Evolutionary conservation across 805 yeast species (phyloP).

Genomic region (Saccharomycopsis vini): DNA sequence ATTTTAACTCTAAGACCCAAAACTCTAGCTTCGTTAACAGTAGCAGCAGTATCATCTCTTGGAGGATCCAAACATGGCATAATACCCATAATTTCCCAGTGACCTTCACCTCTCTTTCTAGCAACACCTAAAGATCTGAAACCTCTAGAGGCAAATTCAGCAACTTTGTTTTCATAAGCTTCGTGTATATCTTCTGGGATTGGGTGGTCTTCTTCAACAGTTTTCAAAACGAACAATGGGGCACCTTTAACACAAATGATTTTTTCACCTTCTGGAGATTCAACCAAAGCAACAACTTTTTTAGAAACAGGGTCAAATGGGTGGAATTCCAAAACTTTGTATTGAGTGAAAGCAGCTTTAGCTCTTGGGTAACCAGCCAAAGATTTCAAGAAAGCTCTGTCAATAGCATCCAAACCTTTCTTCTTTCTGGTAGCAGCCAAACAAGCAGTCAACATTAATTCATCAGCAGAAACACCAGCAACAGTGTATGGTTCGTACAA

Average conservation of each 20-base stretch:
- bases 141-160: conserved; percentile 97
- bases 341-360: conserved; percentile 83
- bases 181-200: conserved; percentile 89
- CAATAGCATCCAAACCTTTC: conserved; percentile 97
- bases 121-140: conserved; percentile 98
- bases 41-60: conserved; percentile 94
- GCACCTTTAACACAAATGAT: conserved; percentile 97
- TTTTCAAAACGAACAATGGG: conserved; percentile 91
- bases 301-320: conserved; percentile 97
- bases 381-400: conserved; percentile 92
- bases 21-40: conserved; percentile 83
- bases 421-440: conserved; percentile 96
- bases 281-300: conserved; percentile 91
- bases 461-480: conserved; percentile 93
- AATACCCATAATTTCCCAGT: conserved; percentile 96
- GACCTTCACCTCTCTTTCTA: conserved; percentile 96
- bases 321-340: conserved; percentile 91
- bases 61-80: conserved; percentile 99
- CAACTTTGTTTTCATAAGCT: conserved; percentile 94
- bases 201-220: conserved; percentile 96
- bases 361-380: conserved; percentile 85
- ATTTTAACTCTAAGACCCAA: conserved; percentile 94
- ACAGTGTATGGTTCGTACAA: conserved; percentile 97
- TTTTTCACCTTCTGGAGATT: conserved; percentile 93
- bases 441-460: conserved; percentile 94